phyloP scores from a whole-genome alignment of 2,329 filamentous ascomycete species.

The Arachnomyces sp. region DNA sequence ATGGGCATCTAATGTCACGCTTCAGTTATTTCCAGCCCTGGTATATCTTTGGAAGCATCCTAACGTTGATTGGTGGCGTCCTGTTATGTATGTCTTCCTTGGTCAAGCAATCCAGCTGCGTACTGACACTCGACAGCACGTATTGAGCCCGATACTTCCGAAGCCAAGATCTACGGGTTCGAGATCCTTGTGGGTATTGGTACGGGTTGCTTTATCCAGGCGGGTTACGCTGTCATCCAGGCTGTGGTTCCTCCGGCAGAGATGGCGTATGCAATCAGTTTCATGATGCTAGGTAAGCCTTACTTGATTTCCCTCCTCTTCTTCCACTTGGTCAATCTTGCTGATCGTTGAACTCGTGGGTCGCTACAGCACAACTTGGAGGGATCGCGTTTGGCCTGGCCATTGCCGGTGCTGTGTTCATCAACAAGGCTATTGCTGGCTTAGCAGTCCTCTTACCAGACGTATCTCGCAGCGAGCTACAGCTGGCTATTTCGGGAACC shows the following conservation, averaged over 20 bases:
- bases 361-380: constrained; percentile 3
- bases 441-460: no score
- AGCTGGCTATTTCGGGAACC: no score
- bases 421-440: no score
- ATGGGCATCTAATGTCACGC: constrained; percentile 15
- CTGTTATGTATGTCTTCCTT: constrained; percentile 12
- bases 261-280: constrained; percentile 29
- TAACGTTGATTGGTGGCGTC: constrained; percentile 15
- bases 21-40: constrained; percentile 21
- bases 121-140: neutral
- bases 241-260: constrained; percentile 24
- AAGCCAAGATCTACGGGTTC: constrained; percentile 20
- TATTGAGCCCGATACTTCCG: constrained; percentile 10
- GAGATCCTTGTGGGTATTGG: constrained; percentile 35
- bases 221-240: constrained; percentile 31
- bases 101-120: neutral
- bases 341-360: no score
- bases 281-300: no score
- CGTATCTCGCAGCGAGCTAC: no score
- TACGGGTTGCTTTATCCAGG: constrained; percentile 24
- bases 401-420: constrained; percentile 7
- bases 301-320: constrained; percentile 28
- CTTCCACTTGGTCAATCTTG: constrained; percentile 32
- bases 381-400: constrained; percentile 2
- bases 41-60: constrained; percentile 18